phyloP scores from a whole-genome alignment of 768 basidiomycete genomes.

The Tricholoma bakamatsutake region DNA sequence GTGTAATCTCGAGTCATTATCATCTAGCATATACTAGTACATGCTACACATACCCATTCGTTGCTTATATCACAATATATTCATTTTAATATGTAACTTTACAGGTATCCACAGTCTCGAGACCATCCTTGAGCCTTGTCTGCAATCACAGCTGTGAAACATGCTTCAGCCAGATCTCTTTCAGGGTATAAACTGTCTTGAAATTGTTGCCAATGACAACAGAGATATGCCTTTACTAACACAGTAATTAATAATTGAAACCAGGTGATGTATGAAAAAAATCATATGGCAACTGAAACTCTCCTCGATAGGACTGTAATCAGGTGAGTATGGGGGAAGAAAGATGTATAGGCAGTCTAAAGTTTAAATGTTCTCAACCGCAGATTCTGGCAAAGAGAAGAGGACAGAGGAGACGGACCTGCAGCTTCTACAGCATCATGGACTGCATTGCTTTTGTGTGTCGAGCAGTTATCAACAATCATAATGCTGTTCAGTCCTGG shows the following conservation, averaged over 20 bases:
- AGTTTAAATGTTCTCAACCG: background rate
- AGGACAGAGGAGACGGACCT: constrained; percentile 9
- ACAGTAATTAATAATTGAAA: background rate
- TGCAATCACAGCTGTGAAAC: constrained; percentile 12
- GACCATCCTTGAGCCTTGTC: constrained; percentile 19
- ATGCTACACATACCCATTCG: background rate
- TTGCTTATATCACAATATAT: background rate
- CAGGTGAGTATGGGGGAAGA: constrained; percentile 31
- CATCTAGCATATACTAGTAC: background rate
- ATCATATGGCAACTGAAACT: background rate
- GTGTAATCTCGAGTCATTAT: background rate
- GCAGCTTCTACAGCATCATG: constrained; percentile 18
- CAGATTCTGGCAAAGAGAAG: background rate
- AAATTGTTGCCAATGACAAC: no score
- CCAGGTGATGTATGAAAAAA: background rate
- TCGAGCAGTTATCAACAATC: constrained; percentile 21
- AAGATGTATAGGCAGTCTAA: constrained; percentile 17
- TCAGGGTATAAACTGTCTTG: constrained; percentile 10
- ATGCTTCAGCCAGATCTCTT: constrained; percentile 10
- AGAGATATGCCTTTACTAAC: constrained; percentile 1
- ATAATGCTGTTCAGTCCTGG: constrained; percentile 22
- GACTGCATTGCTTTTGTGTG: constrained; percentile 28
- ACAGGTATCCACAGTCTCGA: constrained; percentile 15
- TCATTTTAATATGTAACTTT: background rate
- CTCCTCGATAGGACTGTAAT: constrained; percentile 14